phyloP scores from a whole-genome alignment of 2,329 filamentous ascomycete species.

The Fusarium sp. region DNA sequence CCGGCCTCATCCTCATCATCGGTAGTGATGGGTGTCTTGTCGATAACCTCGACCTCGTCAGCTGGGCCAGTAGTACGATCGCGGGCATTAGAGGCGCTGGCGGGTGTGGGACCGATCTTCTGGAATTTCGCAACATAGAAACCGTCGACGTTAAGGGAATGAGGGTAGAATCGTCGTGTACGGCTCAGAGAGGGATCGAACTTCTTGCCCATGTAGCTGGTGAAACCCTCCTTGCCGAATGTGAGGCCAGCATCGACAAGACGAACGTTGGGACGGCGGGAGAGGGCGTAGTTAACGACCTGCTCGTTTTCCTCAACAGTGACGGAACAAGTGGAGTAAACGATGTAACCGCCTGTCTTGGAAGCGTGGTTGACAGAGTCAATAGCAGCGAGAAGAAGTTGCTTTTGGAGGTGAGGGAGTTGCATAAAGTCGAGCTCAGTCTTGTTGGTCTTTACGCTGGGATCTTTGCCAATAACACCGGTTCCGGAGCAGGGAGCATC shows the following conservation, averaged over 20 bases:
- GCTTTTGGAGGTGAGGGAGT: conserved; percentile 93
- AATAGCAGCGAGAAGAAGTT: conserved; percentile 90
- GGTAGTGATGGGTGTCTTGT: conserved; percentile 74
- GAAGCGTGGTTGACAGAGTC: conserved; percentile 92
- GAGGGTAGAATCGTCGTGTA: conserved; percentile 88
- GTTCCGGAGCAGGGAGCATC: conserved; percentile 97
- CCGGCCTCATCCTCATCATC: conserved; percentile 52
- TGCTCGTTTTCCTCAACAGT: conserved; percentile 91
- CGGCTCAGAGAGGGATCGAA: conserved; percentile 88
- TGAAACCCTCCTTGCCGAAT: conserved; percentile 95
- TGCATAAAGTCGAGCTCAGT: conserved; percentile 94
- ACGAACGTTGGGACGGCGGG: conserved; percentile 90
- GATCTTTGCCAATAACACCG: conserved; percentile 96
- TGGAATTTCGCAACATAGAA: conserved; percentile 99
- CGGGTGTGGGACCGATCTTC: conserved; percentile 83
- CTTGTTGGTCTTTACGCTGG: conserved; percentile 98
- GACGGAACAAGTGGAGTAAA: conserved; percentile 96
- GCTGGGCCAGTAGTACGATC: conserved; percentile 48
- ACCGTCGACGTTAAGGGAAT: conserved; percentile 94
- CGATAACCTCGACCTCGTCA: conserved; percentile 62
- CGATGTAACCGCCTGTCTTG: conserved; percentile 93
- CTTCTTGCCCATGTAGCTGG: conserved; percentile 87
- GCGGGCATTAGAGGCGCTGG: conserved; percentile 53
- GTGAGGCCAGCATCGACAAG: conserved; percentile 90
- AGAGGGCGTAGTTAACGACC: conserved; percentile 92